phyloP scores from a whole-genome alignment of 768 basidiomycete genomes.

The Infundibulicybe gibba region DNA sequence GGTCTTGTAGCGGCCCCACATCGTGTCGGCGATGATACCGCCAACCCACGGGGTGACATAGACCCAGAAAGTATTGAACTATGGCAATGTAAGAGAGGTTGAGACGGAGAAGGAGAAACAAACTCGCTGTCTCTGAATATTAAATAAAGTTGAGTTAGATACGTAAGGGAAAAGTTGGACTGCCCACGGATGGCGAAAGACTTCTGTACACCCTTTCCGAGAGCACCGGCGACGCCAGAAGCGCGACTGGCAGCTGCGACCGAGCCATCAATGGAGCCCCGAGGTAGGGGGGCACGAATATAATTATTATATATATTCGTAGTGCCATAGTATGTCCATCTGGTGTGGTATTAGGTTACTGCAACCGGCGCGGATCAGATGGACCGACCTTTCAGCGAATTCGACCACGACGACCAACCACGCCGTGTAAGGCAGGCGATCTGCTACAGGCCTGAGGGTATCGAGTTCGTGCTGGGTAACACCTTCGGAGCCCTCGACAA shows the following conservation, averaged over 20 bases:
- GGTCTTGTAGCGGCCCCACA: conserved; percentile 56
- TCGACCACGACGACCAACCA: conserved; percentile 47
- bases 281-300: conserved; percentile 46
- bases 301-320: conserved; percentile 52
- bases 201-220: conserved; percentile 45
- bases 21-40: conserved; percentile 50
- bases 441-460: conserved; percentile 41
- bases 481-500: conserved; percentile 41
- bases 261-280: conserved; percentile 43
- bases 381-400: conserved; percentile 47
- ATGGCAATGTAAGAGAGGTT: not conserved
- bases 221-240: conserved; percentile 39
- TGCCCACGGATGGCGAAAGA: conserved; percentile 40
- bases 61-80: conserved; percentile 50
- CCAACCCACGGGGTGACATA: conserved; percentile 50
- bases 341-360: conserved; percentile 5
- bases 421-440: conserved; percentile 35
- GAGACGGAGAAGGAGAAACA: not conserved
- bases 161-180: conserved; percentile 12
- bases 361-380: conserved; percentile 1
- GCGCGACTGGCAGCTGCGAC: conserved; percentile 28
- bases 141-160: conserved; percentile 30
- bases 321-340: conserved; percentile 51
- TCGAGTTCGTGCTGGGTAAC: conserved; percentile 44
- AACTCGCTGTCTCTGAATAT: conserved; percentile 5